Conservation (phyloP, 176 grass and related monocot species). For the Eragrostis nindensis region DNA sequence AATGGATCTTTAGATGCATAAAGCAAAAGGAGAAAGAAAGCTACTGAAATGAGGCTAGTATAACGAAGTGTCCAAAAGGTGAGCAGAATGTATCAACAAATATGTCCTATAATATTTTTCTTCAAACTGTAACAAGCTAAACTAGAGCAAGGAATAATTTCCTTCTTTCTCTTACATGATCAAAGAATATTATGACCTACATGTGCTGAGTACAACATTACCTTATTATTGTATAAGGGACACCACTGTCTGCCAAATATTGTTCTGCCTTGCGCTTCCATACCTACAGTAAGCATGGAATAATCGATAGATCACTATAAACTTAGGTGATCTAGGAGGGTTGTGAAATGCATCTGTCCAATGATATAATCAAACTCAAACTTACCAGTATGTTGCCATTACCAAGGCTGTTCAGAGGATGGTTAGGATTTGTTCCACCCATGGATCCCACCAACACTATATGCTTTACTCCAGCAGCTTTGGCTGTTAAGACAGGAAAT, state of each 20-base stretch:
- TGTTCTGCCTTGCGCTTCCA: constrained; percentile 90
- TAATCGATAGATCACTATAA: neutral
- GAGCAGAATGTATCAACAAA: neutral
- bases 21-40: neutral
- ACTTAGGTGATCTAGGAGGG: neutral
- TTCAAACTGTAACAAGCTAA: neutral
- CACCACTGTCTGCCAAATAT: constrained; percentile 84
- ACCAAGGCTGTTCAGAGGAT: constrained; percentile 83
- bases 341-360: neutral
- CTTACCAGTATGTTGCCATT: constrained; percentile 89
- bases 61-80: neutral
- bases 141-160: neutral
- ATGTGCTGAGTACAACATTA: constrained; percentile 25
- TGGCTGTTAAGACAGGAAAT: constrained; percentile 46
- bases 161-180: neutral
- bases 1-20: neutral
- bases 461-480: constrained; percentile 78
- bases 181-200: neutral
- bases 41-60: neutral
- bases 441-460: constrained; percentile 90
- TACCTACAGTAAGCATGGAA: constrained; percentile 47
- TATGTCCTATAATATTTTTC: neutral
- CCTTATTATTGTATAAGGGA: constrained; percentile 83
- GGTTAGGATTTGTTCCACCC: constrained; percentile 81
- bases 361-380: neutral